phyloP scores from a whole-genome alignment of 371 early-diverging fungal species.

The Zancudomyces culisetae region DNA sequence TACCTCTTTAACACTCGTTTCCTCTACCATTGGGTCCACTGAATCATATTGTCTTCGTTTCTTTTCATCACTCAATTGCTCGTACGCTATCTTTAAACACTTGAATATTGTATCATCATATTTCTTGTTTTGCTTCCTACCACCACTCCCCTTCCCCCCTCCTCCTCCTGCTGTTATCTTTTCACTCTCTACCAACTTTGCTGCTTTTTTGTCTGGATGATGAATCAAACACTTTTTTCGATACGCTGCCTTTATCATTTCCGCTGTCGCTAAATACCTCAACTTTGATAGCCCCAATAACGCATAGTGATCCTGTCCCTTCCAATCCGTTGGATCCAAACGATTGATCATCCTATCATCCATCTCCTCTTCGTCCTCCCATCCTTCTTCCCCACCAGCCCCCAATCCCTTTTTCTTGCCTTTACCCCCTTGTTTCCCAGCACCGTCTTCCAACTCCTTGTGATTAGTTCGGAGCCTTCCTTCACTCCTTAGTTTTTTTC shows the following conservation, averaged over 20 bases:
- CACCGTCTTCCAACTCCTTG: too few relatives aligned
- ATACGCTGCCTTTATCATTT: slow-evolving; percentile 55
- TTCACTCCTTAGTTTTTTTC: too few relatives aligned
- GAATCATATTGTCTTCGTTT: slow-evolving; percentile 93
- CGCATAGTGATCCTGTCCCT: slow-evolving; percentile 65
- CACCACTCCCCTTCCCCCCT: too few relatives aligned
- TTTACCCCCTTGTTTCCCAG: too few relatives aligned
- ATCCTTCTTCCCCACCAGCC: too few relatives aligned
- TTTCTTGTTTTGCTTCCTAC: slow-evolving; percentile 26
- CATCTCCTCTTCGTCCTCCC: too few relatives aligned
- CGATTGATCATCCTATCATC: too few relatives aligned
- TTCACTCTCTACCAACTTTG: slow-evolving; percentile 21
- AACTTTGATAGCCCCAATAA: slow-evolving; percentile 54
- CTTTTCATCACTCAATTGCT: slow-evolving; percentile 71
- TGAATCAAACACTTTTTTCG: slow-evolving; percentile 58
- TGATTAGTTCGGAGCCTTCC: too few relatives aligned
- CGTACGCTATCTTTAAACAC: slow-evolving; percentile 87
- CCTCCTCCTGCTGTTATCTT: too few relatives aligned
- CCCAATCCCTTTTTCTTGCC: too few relatives aligned
- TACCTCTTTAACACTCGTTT: slow-evolving; percentile 28
- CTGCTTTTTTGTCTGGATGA: slow-evolving; percentile 76
- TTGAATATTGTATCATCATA: slow-evolving; percentile 85
- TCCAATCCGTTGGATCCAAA: not conserved
- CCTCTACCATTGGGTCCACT: slow-evolving; percentile 53
- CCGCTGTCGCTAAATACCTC: slow-evolving; percentile 52